Evolutionary conservation across 164 flowering plant species (phyloP).

Genomic region (Stephania japonica): DNA sequence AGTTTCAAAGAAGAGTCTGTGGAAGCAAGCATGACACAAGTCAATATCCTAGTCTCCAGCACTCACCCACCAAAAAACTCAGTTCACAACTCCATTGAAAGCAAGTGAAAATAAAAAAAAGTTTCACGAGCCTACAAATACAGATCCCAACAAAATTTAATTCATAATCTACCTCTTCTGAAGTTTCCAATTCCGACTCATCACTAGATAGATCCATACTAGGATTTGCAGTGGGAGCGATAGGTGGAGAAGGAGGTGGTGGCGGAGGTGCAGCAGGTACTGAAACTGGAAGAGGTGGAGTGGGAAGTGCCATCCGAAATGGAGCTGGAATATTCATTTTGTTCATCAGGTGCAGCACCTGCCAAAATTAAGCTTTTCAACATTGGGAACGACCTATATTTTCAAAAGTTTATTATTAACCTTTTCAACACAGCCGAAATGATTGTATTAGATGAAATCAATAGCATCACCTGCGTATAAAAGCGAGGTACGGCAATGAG

Average conservation of each 20-base stretch:
- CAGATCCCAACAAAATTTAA: neutral
- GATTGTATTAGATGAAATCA: neutral
- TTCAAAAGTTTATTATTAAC: neutral
- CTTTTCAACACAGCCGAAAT: too few relatives aligned
- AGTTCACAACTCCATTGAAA: too few relatives aligned
- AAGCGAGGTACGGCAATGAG: constrained; percentile 98
- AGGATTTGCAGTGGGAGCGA: constrained; percentile 31
- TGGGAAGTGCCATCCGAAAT: constrained; percentile 84
- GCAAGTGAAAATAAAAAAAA: too few relatives aligned
- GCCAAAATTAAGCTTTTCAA: constrained; percentile 8
- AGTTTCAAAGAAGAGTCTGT: too few relatives aligned
- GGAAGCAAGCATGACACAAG: too few relatives aligned
- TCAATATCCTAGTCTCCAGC: too few relatives aligned
- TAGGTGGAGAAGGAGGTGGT: constrained; percentile 43
- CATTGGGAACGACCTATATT: neutral
- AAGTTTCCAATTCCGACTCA: constrained; percentile 89
- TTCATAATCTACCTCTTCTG: constrained; percentile 59
- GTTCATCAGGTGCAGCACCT: constrained; percentile 99
- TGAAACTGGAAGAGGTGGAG: constrained; percentile 82
- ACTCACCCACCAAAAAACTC: too few relatives aligned
- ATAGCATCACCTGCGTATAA: constrained; percentile 68
- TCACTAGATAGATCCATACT: constrained; percentile 52
- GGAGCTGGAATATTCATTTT: constrained; percentile 99
- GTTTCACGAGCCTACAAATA: too few relatives aligned
- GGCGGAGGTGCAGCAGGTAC: constrained; percentile 46